Conservation (phyloP, 2,329 filamentous ascomycete species). For the Beauveria sp. region DNA sequence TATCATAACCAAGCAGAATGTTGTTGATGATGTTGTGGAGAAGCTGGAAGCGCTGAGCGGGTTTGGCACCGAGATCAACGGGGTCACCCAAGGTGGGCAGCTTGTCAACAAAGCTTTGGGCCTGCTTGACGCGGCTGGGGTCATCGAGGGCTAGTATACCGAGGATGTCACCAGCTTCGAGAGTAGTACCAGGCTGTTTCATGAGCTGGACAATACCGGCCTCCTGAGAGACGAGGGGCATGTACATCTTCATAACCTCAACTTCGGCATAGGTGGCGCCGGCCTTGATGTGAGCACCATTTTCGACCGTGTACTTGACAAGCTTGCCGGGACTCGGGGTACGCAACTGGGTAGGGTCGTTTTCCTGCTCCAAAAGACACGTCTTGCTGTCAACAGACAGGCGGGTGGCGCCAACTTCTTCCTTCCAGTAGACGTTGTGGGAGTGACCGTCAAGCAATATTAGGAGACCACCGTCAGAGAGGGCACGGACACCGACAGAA, state of each 20-base stretch:
- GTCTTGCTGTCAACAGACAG: conserved; percentile 97
- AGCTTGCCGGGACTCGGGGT: conserved; percentile 94
- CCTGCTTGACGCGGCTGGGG: conserved; percentile 92
- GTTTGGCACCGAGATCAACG: conserved; percentile 82
- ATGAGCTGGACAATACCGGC: conserved; percentile 96
- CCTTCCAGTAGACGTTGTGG: conserved; percentile 99
- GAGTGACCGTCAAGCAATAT: conserved; percentile 86
- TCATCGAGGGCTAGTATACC: conserved; percentile 94
- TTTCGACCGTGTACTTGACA: conserved; percentile 95
- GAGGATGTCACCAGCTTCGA: conserved; percentile 97
- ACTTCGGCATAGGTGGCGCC: conserved; percentile 94
- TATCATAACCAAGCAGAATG: conserved; percentile 91
- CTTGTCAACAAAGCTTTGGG: conserved; percentile 85
- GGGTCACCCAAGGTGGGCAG: conserved; percentile 81
- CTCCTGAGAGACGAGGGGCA: conserved; percentile 91
- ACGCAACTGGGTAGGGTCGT: conserved; percentile 93
- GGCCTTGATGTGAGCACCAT: conserved; percentile 84
- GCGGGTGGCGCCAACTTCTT: conserved; percentile 92
- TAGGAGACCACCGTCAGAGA: conserved; percentile 89
- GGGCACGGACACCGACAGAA: conserved; percentile 81
- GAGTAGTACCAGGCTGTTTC: conserved; percentile 96
- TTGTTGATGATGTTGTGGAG: conserved; percentile 75
- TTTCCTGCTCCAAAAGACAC: conserved; percentile 95
- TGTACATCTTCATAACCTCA: conserved; percentile 99
- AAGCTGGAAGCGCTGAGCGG: conserved; percentile 76